Percentiles rank a stretch among this genome's conserved stretches.
phyloP scores from a whole-genome alignment of 352 stramenopile species.

The Globisporangium irregulare region DNA sequence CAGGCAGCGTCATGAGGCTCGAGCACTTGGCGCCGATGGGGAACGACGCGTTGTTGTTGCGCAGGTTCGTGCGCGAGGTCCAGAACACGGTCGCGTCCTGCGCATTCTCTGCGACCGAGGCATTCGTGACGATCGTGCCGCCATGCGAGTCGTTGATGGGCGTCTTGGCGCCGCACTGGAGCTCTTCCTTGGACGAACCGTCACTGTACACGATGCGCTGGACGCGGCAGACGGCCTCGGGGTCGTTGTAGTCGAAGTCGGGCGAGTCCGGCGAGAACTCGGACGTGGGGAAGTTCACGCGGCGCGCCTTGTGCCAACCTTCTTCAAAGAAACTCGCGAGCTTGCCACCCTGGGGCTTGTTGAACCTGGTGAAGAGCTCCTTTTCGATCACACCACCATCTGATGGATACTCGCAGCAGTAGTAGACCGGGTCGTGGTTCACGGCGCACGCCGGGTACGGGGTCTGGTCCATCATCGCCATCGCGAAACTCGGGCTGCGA shows the following conservation, averaged over 20 bases:
- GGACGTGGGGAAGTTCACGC: conserved; percentile 27
- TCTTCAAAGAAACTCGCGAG: conserved; percentile 19
- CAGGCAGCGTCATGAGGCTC: conserved; percentile 16
- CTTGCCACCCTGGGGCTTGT: conserved; percentile 17
- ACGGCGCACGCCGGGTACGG: conserved; percentile 26
- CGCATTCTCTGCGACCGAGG: conserved; percentile 3
- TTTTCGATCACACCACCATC: conserved; percentile 3
- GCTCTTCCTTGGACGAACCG: conserved; percentile 8
- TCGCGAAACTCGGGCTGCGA: not conserved
- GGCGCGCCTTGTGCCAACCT: conserved; percentile 20
- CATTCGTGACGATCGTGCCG: conserved; percentile 13
- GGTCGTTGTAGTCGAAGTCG: conserved; percentile 11
- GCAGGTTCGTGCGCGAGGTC: conserved; percentile 34
- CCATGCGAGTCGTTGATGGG: conserved; percentile 9
- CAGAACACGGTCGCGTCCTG: conserved; percentile 33
- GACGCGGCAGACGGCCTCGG: conserved; percentile 17
- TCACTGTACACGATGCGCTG: conserved; percentile 10
- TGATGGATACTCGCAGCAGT: conserved; percentile 28
- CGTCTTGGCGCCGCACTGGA: conserved; percentile 17
- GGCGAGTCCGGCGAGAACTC: conserved; percentile 22
- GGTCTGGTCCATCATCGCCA: conserved; percentile 13
- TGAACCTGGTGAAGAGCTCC: conserved; percentile 32
- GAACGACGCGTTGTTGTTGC: conserved; percentile 54
- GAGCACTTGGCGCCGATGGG: conserved; percentile 37
- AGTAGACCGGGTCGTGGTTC: conserved; percentile 26